Base-by-base conservation (phyloP, 495 filamentous ascomycete species). In the Podospora bellae-mahoneyi region DNA sequence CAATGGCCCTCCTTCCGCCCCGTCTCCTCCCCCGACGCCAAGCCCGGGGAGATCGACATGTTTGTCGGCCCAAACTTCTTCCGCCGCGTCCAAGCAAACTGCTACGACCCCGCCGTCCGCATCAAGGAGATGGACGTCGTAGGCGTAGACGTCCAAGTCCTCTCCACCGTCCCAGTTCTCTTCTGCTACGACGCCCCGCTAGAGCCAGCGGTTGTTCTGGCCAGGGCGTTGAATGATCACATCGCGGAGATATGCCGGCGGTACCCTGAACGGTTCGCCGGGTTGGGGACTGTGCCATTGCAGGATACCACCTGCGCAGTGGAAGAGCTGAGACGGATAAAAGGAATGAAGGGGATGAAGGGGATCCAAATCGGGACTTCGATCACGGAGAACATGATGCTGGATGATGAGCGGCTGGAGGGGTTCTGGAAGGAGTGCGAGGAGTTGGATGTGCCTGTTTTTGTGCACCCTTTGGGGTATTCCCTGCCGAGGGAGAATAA, bases 261-360 rank as follows among this genome's bases (percentile, higher is more conserved):
- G 20, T 23, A 58, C 10, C 68, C 68, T 13, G 61, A 54, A 0
- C 58, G 74, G 13, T 76, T 76, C 19, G 72, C 74, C 23, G 74
- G 72, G 20, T 53, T 76, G 32, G 72, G 34, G 7, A 74, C 72
- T 15, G 66, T 76, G 64, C 76, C 80, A 5, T 70, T 92, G 30
- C 71, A 74, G 57, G 79, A 86, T 60, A 76, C 91, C 0, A 79
- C 81, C 10, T 83, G 84, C 4, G 90, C 91, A 4, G 82, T 87
- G n/a, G 84, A 81, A 9, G 80, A 92, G 32, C 74, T 93, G 10
- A 86, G 90, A 75, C 62, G 74, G n/a, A 4, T 71, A 1, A 44
- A n/a, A 19, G 15, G 44, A 18, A 18, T 66, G 44, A 27, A 23
- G 2, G 69, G 67, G 5, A 66, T 76, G 62, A 64, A 62, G 16